Percentiles rank a stretch among this genome's conserved stretches.
These are phyloP conservation scores for Paecilomyces dactylethromorphus DNA, from an alignment of 2,329 filamentous ascomycete species.

Conservation along the genomic window DNA sequence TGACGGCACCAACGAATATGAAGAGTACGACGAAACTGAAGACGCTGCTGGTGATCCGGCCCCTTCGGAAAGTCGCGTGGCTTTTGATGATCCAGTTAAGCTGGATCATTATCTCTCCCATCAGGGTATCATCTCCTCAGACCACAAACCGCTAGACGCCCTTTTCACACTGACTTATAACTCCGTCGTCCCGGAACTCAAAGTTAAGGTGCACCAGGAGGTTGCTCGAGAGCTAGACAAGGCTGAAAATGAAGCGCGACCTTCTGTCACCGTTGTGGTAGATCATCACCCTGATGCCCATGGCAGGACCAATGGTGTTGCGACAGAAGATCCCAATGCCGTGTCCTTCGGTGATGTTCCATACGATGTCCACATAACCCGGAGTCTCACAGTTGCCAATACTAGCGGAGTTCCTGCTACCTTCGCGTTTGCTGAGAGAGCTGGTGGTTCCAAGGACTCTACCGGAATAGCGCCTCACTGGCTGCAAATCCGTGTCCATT, in stretches of 20 bases:
- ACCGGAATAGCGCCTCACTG: conserved; percentile 51
- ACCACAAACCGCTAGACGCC: conserved; percentile 87
- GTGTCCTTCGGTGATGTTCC: conserved; percentile 73
- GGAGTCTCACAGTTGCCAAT: conserved; percentile 79
- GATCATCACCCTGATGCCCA: conserved; percentile 46
- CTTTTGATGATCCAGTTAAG: conserved; percentile 43
- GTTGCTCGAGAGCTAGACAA: conserved; percentile 83
- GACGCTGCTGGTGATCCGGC: conserved; percentile 39
- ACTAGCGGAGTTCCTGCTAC: conserved; percentile 76
- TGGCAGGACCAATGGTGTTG: conserved; percentile 30
- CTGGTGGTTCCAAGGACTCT: conserved; percentile 42
- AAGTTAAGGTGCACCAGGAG: conserved; percentile 75
- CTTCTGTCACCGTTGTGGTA: conserved; percentile 73
- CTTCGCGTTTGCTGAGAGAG: conserved; percentile 72
- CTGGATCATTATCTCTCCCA: conserved; percentile 76
- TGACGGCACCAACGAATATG: conserved; percentile 54
- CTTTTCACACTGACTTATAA: conserved; percentile 82
- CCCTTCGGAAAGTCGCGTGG: conserved; percentile 18
- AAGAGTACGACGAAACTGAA: conserved; percentile 52
- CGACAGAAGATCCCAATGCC: conserved; percentile 40
- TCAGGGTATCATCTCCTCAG: conserved; percentile 82
- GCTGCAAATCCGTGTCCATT: conserved; percentile 63
- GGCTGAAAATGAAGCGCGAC: conserved; percentile 83
- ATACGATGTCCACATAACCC: conserved; percentile 60
- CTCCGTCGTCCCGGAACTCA: conserved; percentile 76